A percentile compares a stretch with the other conserved stretches of the same genome.
Conservation (phyloP, 2,329 filamentous ascomycete species). For the Xylariaceae sp. region DNA sequence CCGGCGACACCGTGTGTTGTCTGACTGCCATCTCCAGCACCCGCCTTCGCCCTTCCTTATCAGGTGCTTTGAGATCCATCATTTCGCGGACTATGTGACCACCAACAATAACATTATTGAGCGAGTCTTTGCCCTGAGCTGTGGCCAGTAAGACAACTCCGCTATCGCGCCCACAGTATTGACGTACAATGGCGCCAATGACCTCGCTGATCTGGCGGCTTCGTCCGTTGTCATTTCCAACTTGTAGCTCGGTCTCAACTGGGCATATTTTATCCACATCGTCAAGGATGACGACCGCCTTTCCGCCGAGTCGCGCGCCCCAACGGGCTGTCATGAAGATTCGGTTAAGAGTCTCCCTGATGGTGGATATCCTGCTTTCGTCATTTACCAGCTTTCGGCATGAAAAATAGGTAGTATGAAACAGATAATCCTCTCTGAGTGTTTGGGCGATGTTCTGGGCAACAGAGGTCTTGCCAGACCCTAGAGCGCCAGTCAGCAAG, state of each 20-base stretch:
- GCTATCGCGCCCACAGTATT: conserved; percentile 75
- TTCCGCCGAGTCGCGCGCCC: conserved; percentile 82
- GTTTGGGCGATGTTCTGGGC: conserved; percentile 69
- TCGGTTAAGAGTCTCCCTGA: conserved; percentile 81
- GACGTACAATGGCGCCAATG: conserved; percentile 72
- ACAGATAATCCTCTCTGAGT: conserved; percentile 67
- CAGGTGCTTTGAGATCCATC: conserved; percentile 79
- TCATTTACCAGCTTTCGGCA: conserved; percentile 86
- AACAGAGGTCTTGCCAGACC: conserved; percentile 82
- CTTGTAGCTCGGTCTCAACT: conserved; percentile 87
- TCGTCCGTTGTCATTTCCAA: conserved; percentile 86
- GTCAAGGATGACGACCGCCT: conserved; percentile 79
- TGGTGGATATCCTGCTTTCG: conserved; percentile 79
- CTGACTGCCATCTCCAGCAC: conserved; percentile 76
- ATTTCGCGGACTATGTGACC: conserved; percentile 92
- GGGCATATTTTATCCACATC: conserved; percentile 92
- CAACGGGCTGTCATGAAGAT: conserved; percentile 86
- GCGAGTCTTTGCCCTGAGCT: conserved; percentile 83
- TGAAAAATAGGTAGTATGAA: conserved; percentile 78
- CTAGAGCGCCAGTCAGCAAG: conserved; percentile 79
- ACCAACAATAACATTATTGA: conserved; percentile 86
- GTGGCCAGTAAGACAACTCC: conserved; percentile 84
- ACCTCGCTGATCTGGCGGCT: conserved; percentile 90
- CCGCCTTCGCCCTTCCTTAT: conserved; percentile 80
- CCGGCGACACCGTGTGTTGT: conserved; percentile 41